Conservation (phyloP, 805 yeast species). For the Yarrowia hollandica region DNA sequence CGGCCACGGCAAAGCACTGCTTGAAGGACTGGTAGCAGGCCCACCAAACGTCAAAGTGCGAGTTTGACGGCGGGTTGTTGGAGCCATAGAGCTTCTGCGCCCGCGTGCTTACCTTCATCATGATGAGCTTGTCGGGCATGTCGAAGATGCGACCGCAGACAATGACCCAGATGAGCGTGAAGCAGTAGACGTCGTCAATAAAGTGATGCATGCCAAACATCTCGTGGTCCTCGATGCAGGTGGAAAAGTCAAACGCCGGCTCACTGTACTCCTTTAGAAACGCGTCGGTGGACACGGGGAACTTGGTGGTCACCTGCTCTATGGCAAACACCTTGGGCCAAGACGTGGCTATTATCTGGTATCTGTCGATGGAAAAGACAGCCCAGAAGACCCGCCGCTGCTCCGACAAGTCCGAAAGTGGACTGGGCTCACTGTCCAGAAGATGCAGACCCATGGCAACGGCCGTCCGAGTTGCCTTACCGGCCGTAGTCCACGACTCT, state of each 20-base stretch:
- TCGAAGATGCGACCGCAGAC: constrained; percentile 11
- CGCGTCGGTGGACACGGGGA: constrained; percentile 13
- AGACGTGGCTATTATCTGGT: constrained; percentile 11
- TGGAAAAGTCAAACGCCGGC: constrained; percentile 5
- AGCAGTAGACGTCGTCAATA: constrained; percentile 22
- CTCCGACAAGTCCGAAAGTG: background rate
- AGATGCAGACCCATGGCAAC: constrained; percentile 11
- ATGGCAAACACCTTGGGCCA: constrained; percentile 24
- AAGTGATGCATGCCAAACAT: constrained; percentile 22
- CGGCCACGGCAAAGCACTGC: constrained; percentile 6
- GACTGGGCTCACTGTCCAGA: background rate
- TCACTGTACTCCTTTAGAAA: constrained; percentile 11
- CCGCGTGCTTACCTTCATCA: background rate
- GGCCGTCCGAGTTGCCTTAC: constrained; percentile 1
- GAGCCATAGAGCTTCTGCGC: constrained; percentile 3
- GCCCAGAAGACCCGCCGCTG: constrained; percentile 12
- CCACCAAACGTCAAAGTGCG: constrained; percentile 18
- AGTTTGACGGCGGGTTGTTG: background rate
- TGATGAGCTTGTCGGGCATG: constrained; percentile 18
- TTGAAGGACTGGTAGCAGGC: constrained; percentile 18
- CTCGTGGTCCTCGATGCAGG: constrained; percentile 15
- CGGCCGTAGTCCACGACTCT: constrained; percentile 8
- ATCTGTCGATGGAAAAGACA: constrained; percentile 11
- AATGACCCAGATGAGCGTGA: constrained; percentile 15
- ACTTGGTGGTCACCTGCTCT: constrained; percentile 5